Conservation (phyloP, 2,329 filamentous ascomycete species). For the Aplosporella prunicola region DNA sequence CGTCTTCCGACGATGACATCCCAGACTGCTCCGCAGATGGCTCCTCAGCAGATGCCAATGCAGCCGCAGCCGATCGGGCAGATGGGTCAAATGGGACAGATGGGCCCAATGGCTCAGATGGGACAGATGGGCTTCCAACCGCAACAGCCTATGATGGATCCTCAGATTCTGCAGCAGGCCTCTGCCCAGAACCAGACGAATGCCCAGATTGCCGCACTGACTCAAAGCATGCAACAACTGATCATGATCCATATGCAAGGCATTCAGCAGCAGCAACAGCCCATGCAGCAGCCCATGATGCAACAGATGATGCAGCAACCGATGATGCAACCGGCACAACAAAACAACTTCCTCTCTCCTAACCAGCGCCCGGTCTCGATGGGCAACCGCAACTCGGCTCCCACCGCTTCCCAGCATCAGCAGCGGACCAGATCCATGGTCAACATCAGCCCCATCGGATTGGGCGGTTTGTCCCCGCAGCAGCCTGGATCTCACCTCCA, state of each 20-base stretch:
- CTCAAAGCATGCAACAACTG: neutral
- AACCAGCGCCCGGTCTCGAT: conserved; percentile 41
- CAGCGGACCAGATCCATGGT: conserved; percentile 10
- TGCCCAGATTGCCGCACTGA: too few species aligned
- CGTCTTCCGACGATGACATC: conserved; percentile 5
- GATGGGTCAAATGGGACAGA: conserved; percentile 13
- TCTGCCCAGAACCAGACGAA: neutral
- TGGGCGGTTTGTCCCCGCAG: conserved; percentile 55
- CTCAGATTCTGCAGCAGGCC: too few species aligned
- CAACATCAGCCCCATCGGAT: conserved; percentile 54
- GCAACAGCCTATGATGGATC: too few species aligned
- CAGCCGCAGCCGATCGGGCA: conserved; percentile 13
- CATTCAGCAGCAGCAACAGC: conserved; percentile 68
- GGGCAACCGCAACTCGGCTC: conserved; percentile 13
- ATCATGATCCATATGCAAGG: conserved; percentile 14
- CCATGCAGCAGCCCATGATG: conserved; percentile 23
- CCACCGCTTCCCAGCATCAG: too few species aligned
- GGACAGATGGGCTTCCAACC: too few species aligned
- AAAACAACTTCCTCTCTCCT: conserved; percentile 9
- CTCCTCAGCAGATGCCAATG: conserved; percentile 8
- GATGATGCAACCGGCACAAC: conserved; percentile 18
- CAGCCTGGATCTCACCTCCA: conserved; percentile 14
- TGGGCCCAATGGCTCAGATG: conserved; percentile 1
- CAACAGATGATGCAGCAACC: conserved; percentile 39
- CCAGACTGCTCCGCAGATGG: conserved; percentile 6